phyloP scores from a whole-genome alignment of 768 basidiomycete species.

The Multifurca ochricompacta region DNA sequence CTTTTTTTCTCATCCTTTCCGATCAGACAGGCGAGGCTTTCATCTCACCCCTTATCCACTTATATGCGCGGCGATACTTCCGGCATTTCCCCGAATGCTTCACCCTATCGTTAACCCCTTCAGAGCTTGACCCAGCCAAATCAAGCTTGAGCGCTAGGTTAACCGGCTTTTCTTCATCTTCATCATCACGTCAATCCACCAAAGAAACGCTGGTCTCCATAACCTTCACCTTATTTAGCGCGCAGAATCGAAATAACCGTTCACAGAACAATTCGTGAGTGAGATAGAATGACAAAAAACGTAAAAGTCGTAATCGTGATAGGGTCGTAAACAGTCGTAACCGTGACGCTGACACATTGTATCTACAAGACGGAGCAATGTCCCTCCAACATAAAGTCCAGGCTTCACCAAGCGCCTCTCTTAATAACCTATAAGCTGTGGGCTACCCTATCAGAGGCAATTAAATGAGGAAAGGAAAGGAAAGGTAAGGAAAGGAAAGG shows the following conservation, averaged over 20 bases:
- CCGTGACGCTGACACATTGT: conserved; percentile 26
- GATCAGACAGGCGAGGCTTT: conserved; percentile 21
- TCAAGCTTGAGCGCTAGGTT: conserved; percentile 11
- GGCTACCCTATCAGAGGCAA: conserved; percentile 14
- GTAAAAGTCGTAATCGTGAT: conserved; percentile 23
- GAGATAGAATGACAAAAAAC: conserved; percentile 11
- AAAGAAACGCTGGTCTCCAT: neutral
- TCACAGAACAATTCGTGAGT: conserved; percentile 17
- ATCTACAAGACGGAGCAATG: too few relatives aligned
- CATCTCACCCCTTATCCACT: conserved; percentile 21
- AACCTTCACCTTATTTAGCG: conserved; percentile 13
- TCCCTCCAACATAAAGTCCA: conserved; percentile 25
- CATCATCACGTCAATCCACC: conserved; percentile 18
- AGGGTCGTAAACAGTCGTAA: conserved; percentile 28
- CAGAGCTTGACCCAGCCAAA: conserved; percentile 17
- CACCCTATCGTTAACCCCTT: conserved; percentile 14
- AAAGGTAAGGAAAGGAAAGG: too few relatives aligned
- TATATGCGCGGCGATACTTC: conserved; percentile 19
- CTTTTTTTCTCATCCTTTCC: conserved; percentile 21
- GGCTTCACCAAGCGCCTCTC: conserved; percentile 20
- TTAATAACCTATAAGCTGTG: conserved; percentile 31
- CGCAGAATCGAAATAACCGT: conserved; percentile 7
- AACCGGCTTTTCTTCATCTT: conserved; percentile 10
- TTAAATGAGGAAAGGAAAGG: neutral
- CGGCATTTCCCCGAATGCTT: conserved; percentile 14